Base-by-base conservation (phyloP, 352 stramenopile genomes). In the Pythium aristosporum region DNA sequence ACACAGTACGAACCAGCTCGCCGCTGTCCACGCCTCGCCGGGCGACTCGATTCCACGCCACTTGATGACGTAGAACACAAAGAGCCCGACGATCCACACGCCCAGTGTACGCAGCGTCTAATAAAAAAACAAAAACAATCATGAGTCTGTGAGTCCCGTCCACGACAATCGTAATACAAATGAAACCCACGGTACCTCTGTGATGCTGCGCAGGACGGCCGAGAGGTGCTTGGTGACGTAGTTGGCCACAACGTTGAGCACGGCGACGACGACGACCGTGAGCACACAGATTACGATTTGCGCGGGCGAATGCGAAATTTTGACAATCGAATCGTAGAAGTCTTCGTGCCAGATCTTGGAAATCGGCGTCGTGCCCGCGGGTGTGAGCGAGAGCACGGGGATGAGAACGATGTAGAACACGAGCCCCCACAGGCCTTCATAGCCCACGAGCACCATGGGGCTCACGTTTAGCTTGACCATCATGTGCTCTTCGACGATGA, bases 401-500 rank as follows among this genome's bases (percentile, higher is more conserved):
- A 90, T 64, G 46, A 91, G 61, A 23, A 86, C 43, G 23, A 86
- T 47, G 64, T 94, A 89, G 57, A 95, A 90, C 9, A 82, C 70
- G 18, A 94, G 71, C 18, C 89, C 89, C 86, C 87, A 96, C 20
- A 96, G 72, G 0, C 89, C 89, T 69, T 96, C 89, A 12, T 92
- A 75, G 10, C 89, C 89, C 44, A 96, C 88, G 49, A 94, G 75
- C 66, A 92, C 73, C 77, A 96, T 85, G 21, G 87, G 85, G 57
- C 78, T 89, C 51, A 96, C 81, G 63, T 93, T 82, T 32, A 94
- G 71, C 36, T 74, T 67, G 34, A 83, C 69, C 72, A 96, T 88
- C 71, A 94, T 90, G 72, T 90, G 80, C 71, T 96, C 89, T 63
- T 96, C 89, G 15, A 95, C 84, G n/a, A 96, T 80, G 60, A 96